Percentiles rank a stretch among this genome's conserved stretches.
Conservation (phyloP, 2,329 filamentous ascomycete species). For the Corniculantispora saksenae region DNA sequence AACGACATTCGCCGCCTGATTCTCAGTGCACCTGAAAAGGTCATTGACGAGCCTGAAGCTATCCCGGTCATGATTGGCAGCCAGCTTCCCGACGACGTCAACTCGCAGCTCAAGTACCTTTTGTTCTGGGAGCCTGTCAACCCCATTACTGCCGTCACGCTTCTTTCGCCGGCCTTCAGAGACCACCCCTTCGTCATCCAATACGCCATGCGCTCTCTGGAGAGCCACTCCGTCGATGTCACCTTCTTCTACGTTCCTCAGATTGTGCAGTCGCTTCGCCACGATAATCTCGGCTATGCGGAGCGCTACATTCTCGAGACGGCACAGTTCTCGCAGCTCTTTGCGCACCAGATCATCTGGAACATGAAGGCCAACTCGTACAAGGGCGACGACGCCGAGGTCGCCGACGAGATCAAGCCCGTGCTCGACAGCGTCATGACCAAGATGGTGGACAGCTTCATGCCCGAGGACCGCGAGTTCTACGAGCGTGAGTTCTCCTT, state of each 20-base stretch:
- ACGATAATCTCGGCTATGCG: conserved; percentile 90
- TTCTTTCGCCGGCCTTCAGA: conserved; percentile 87
- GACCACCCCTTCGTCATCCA: conserved; percentile 93
- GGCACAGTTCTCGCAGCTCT: conserved; percentile 94
- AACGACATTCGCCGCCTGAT: conserved; percentile 78
- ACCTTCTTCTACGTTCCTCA: conserved; percentile 99
- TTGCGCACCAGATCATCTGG: conserved; percentile 99
- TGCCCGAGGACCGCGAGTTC: conserved; percentile 74
- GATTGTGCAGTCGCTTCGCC: conserved; percentile 91
- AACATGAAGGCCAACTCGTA: conserved; percentile 99
- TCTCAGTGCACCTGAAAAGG: conserved; percentile 80
- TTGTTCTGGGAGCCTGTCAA: conserved; percentile 93
- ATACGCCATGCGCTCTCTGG: conserved; percentile 92
- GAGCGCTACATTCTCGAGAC: conserved; percentile 97
- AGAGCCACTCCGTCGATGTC: conserved; percentile 92
- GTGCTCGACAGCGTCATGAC: conserved; percentile 88
- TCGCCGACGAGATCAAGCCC: conserved; percentile 90
- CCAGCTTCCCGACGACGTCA: conserved; percentile 75
- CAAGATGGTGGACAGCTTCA: conserved; percentile 81
- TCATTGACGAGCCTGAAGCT: conserved; percentile 77
- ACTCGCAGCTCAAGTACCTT: conserved; percentile 82
- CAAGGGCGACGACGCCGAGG: conserved; percentile 90
- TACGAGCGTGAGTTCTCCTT: conserved; percentile 97
- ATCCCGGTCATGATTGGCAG: conserved; percentile 79
- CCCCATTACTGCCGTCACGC: conserved; percentile 87